Conservation (phyloP, 2,329 filamentous ascomycete genomes). For the Cadophora gregata region DNA sequence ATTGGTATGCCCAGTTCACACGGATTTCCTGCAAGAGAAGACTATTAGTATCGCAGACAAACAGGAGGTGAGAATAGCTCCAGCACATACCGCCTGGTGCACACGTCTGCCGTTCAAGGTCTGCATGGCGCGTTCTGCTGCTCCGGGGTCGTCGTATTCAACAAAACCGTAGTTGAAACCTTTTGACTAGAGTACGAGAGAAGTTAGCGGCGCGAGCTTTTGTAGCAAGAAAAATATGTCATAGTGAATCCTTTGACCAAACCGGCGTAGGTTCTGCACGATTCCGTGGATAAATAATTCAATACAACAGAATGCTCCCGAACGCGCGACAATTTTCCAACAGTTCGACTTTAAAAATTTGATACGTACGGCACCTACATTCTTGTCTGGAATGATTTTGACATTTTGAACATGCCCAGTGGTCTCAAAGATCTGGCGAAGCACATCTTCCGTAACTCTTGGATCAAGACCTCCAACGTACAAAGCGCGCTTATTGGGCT, state of each 20-base stretch:
- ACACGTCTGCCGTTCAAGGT: conserved; percentile 95
- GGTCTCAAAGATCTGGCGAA: conserved; percentile 98
- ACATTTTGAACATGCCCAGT: conserved; percentile 98
- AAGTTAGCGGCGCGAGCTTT: conserved; percentile 11
- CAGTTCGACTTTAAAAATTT: conserved; percentile 39
- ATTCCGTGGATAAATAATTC: conserved; percentile 37
- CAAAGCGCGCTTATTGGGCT: conserved; percentile 97
- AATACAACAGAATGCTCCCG: conserved; percentile 17
- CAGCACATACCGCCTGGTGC: conserved; percentile 81
- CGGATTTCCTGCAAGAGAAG: conserved; percentile 78
- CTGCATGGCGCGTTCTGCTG: conserved; percentile 95
- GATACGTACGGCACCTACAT: conserved; percentile 70
- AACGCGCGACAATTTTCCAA: conserved; percentile 32
- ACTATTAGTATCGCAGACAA: conserved; percentile 35
- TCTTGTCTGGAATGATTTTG: conserved; percentile 99
- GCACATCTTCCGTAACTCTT: conserved; percentile 91
- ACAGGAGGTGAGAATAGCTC: background rate
- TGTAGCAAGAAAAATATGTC: conserved; percentile 7
- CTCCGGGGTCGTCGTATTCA: conserved; percentile 96
- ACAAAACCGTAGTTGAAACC: conserved; percentile 99
- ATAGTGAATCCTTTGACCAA: conserved; percentile 16
- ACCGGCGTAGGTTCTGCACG: conserved; percentile 32
- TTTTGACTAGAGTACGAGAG: conserved; percentile 68
- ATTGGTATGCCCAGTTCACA: conserved; percentile 99
- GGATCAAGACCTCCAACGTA: conserved; percentile 96